A percentile compares a stretch with the other conserved stretches of the same genome.
Conservation (phyloP, 805 yeast genomes). For the Candida patagonica region DNA sequence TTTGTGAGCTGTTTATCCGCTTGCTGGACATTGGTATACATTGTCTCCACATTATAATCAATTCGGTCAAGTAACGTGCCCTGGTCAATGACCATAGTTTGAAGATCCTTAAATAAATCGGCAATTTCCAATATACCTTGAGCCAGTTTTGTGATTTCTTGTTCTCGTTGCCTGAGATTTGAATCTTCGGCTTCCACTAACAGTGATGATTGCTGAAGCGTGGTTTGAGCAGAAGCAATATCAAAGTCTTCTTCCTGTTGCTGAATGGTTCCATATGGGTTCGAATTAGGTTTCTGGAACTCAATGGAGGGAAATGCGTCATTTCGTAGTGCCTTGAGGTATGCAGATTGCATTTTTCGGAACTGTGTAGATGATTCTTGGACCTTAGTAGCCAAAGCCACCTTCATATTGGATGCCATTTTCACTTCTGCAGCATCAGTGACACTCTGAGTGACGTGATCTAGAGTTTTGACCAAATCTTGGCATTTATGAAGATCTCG, state of each 20-base stretch:
- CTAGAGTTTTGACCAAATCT: constrained; percentile 59
- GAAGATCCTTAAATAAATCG: constrained; percentile 88
- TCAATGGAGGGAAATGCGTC: constrained; percentile 39
- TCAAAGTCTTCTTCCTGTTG: constrained; percentile 22
- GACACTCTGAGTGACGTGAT: constrained; percentile 31
- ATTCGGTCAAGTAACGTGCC: constrained; percentile 90
- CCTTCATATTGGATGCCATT: constrained; percentile 72
- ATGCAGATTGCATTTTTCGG: constrained; percentile 80
- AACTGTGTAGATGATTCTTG: constrained; percentile 72
- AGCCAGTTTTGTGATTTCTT: constrained; percentile 83
- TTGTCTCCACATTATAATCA: constrained; percentile 79
- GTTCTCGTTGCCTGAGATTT: constrained; percentile 63
- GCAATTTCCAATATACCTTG: constrained; percentile 91
- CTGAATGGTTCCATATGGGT: constrained; percentile 8
- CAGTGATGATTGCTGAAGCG: constrained; percentile 30
- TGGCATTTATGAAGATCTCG: constrained; percentile 71
- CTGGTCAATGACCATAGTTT: constrained; percentile 85
- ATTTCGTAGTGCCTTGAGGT: constrained; percentile 72
- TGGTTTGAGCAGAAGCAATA: constrained; percentile 26
- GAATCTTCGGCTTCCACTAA: constrained; percentile 29
- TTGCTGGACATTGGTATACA: constrained; percentile 63
- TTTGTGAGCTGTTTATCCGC: constrained; percentile 70
- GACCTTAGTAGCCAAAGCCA: constrained; percentile 73
- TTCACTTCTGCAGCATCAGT: constrained; percentile 43
- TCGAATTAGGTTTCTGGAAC: background rate